phyloP scores from a whole-genome alignment of 805 yeast species.

The Candida suzukii region DNA sequence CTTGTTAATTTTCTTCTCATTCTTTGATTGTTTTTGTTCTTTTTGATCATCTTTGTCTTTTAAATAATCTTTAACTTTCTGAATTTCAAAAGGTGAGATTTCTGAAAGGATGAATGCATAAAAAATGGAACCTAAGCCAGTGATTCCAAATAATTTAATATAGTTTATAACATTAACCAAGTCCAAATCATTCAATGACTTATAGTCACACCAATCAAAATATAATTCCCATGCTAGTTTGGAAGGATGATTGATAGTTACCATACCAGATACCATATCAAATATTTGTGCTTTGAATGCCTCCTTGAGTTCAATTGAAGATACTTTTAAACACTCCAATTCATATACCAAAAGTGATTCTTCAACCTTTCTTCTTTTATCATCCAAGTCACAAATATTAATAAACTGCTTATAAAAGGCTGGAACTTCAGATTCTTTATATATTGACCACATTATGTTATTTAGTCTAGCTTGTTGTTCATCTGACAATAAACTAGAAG shows the following conservation, averaged over 20 bases:
- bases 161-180: slow-evolving; percentile 39
- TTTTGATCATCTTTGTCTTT: slow-evolving; percentile 7
- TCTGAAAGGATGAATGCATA: slow-evolving; percentile 63
- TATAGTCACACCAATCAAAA: slow-evolving; percentile 66
- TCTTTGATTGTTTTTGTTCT: slow-evolving; percentile 9
- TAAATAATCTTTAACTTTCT: slow-evolving; percentile 17
- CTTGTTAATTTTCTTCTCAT: slow-evolving; percentile 6
- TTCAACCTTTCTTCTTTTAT: slow-evolving; percentile 50
- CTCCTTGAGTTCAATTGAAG: slow-evolving; percentile 40
- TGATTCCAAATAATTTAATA: slow-evolving; percentile 44
- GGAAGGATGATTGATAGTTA: slow-evolving; percentile 55
- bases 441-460: slow-evolving; percentile 39
- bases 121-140: slow-evolving; percentile 49
- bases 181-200: slow-evolving; percentile 42
- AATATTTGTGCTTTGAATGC: slow-evolving; percentile 34
- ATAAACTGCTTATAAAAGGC: slow-evolving; percentile 47
- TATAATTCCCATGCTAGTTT: slow-evolving; percentile 65
- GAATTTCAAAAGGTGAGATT: slow-evolving; percentile 50
- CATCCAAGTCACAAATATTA: slow-evolving; percentile 57
- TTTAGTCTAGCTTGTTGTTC: slow-evolving; percentile 32
- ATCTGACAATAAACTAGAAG: slow-evolving; percentile 34
- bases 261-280: slow-evolving; percentile 63
- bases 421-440: slow-evolving; percentile 45
- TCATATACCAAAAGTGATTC: slow-evolving; percentile 51
- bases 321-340: slow-evolving; percentile 42